Base-by-base conservation (phyloP, 805 yeast genomes). In the Metschnikowia matae region DNA sequence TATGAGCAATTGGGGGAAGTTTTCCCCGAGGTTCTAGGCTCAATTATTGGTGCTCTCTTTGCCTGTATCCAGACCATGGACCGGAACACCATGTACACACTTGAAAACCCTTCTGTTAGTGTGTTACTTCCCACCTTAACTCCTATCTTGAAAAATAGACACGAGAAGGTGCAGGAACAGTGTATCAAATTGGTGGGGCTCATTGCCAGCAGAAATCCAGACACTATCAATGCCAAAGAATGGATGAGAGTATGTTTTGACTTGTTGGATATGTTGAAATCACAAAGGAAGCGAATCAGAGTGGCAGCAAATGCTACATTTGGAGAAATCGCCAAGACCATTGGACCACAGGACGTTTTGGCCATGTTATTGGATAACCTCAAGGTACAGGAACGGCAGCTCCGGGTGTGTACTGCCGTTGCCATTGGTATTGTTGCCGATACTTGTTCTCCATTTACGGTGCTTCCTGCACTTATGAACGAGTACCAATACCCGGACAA, bases 231-330 rank as follows among this genome's bases (percentile, higher is more conserved):
- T 35, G 96, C 96, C 2, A 82, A 89, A 54, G 99, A 94, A 67
- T 94, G 99, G 99, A 89, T 94, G 92, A 77, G 98, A 54, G 87
- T 92, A 23, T 88, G 97, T 61, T 89, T 88, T 66, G 97, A 91
- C 61, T 74, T 94, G 33, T 68, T 94, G 42, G 98, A 94, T 57
- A 83, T 92, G 83, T 75, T 94, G 52, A 89, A 89, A 62, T 85
- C 96, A 20, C 81, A 87, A 5, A 81, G 81, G 50, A 89, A 86
- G 59, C 74, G 84, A 13, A 88, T 91, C 42, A 72, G 98, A 55
- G 75, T 84, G 31, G 86, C 91, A 0, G 96, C 99, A 0, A 94
- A 91, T 62, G 81, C 81, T 17, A 88, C 98, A 0, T 94, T 94
- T 71, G 99, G 98, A 0, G 79, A 80, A 46, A 90, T 94, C 54